Evolutionary conservation across 768 basidiomycete species (phyloP), one percentile per base, ranked within the genome.

Genomic region (Mycena alexandri): DNA sequence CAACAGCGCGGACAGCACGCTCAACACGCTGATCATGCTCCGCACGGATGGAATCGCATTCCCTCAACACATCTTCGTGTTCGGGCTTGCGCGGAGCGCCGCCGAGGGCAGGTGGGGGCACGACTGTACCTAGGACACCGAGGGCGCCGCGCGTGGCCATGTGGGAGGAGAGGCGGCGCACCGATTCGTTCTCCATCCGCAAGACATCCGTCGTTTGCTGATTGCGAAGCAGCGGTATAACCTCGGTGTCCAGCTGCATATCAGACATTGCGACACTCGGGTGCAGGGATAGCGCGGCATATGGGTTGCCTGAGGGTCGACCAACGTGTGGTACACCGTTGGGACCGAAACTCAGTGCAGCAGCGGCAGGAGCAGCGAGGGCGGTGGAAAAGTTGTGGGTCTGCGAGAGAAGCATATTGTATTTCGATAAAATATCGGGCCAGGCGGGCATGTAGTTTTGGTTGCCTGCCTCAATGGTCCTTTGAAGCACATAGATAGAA

Each of bases 391-490:
- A 89, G 71, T 85, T 91, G 74, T 93, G 92, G 0, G 92, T 93
- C 73, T 95, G 94, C 0, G 92, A 93, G 61, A 95, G 85, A 29
- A 95, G 84, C 69, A 93, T 85, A 71, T 90, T 94, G 86, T 94
- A 95, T 81, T 94, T 94, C 16, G 90, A 89, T 60, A 95, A 84
- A 61, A 95, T 87, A 73, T 95, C 93, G 3, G 93, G 94, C 94
- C 94, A 95, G 10, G 91, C 79, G 3, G 90, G 89, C 89, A 94
- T 93, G n/a, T 75, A 81, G 42, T 79, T 80, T 48, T 82, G 84
- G 42, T 87, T 83, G 14, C 85, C 85, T 9, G 80, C 82, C 59
- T 92, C 89, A 71, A 94, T 81, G 9, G 86, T 90, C 58, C 86
- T 82, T 62, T 89, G 89, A 11, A 94, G 81, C 0, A 82, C 80